Conservation (phyloP, 2,329 filamentous ascomycete genomes). For the Keithomyces neogunnii region DNA sequence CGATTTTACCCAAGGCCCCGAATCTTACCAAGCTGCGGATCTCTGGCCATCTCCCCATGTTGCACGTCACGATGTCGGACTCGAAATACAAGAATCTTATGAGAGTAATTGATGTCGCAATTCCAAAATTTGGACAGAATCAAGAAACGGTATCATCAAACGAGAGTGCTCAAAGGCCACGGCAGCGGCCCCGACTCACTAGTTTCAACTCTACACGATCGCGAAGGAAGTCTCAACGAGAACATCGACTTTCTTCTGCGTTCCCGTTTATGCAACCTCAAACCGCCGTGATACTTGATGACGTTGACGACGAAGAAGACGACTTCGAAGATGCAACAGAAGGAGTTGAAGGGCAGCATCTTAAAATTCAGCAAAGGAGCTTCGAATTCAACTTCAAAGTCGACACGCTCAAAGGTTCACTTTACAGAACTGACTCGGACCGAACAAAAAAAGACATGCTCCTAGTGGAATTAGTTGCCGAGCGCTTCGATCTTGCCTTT, state of each 20-base stretch:
- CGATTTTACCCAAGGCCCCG: slow-evolving; percentile 91
- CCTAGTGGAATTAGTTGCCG: slow-evolving; percentile 83
- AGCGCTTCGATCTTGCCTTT: slow-evolving; percentile 80
- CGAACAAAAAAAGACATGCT: slow-evolving; percentile 68
- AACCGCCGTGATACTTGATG: slow-evolving; percentile 71
- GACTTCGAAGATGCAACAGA: slow-evolving; percentile 60
- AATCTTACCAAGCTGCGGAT: slow-evolving; percentile 88
- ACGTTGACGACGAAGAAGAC: slow-evolving; percentile 61
- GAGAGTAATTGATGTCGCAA: slow-evolving; percentile 90
- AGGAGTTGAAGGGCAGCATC: slow-evolving; percentile 43
- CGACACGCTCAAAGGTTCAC: slow-evolving; percentile 83
- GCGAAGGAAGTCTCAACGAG: slow-evolving; percentile 34
- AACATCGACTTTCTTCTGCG: slow-evolving; percentile 56
- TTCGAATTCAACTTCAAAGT: slow-evolving; percentile 98
- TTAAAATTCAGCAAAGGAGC: slow-evolving; percentile 76
- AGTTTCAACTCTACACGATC: slow-evolving; percentile 38
- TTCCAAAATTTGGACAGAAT: slow-evolving; percentile 65
- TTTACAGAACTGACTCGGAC: slow-evolving; percentile 80
- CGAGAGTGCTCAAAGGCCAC: slow-evolving; percentile 17
- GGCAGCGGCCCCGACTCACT: slow-evolving; percentile 32
- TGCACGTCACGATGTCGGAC: slow-evolving; percentile 89
- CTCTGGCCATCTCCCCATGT: slow-evolving; percentile 81
- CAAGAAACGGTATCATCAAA: slow-evolving; percentile 11
- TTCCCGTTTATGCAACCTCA: slow-evolving; percentile 66
- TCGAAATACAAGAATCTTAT: slow-evolving; percentile 96